These are phyloP conservation scores for Houttuynia cordata DNA, from an alignment of 164 flowering plant genomes.

Conservation along the genomic window DNA sequence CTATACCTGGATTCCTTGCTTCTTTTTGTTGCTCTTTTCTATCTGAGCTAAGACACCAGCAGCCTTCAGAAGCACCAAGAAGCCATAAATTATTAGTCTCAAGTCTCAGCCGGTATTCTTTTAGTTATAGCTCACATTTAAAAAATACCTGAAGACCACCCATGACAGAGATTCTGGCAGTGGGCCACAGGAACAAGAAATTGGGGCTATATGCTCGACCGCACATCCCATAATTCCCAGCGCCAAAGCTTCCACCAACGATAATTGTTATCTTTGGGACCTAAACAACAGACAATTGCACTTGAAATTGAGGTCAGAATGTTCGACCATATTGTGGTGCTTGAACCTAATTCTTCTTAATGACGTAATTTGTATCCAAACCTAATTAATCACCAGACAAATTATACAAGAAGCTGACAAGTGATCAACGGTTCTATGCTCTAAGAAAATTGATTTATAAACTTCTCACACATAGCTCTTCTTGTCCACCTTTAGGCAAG, in stretches of 20 bases:
- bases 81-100: background rate
- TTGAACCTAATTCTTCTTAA: too few relatives aligned
- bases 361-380: too few relatives aligned
- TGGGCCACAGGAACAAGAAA: slow-evolving; percentile 96
- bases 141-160: slow-evolving; percentile 84
- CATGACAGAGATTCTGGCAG: slow-evolving; percentile 93
- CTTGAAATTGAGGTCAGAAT: background rate
- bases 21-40: slow-evolving; percentile 70
- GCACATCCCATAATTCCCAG: slow-evolving; percentile 99
- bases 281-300: slow-evolving; percentile 20
- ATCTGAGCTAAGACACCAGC: slow-evolving; percentile 92
- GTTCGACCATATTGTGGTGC: too few relatives aligned
- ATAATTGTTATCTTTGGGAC: slow-evolving; percentile 86
- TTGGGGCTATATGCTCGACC: slow-evolving; percentile 96
- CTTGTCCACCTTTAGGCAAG: background rate
- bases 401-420: too few relatives aligned
- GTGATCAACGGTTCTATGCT: too few relatives aligned
- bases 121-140: background rate
- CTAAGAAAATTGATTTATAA: too few relatives aligned
- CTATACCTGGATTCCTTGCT: slow-evolving; percentile 62
- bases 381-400: too few relatives aligned
- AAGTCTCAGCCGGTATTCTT: background rate
- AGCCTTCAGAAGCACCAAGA: slow-evolving; percentile 39
- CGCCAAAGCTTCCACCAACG: slow-evolving; percentile 98
- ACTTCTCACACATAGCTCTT: too few relatives aligned